Percentiles rank a stretch among this genome's conserved stretches.
Conservation (phyloP, 2,329 filamentous ascomycete genomes). For the Aspergillus sergii region DNA sequence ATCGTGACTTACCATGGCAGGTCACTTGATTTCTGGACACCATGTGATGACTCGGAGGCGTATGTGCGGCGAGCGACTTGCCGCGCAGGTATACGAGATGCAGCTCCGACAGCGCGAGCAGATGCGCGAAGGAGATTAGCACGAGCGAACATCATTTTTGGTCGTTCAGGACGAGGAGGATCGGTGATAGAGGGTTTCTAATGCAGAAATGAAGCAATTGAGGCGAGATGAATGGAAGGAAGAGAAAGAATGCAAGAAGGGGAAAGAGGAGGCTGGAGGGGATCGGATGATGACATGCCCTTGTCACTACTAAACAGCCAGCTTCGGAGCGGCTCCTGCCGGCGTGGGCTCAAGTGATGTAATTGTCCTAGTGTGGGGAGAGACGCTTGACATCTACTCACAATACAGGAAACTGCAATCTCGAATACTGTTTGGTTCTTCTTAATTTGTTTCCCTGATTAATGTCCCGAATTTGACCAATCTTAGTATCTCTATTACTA, state of each 20-base stretch:
- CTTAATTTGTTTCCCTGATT: neutral
- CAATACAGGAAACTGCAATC: neutral
- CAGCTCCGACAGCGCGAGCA: slow-evolving; percentile 9
- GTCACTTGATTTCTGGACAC: slow-evolving; percentile 47
- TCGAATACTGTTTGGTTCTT: neutral
- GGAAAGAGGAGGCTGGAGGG: neutral
- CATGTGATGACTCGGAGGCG: slow-evolving; percentile 38
- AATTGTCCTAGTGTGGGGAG: neutral
- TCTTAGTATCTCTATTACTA: neutral
- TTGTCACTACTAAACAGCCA: neutral
- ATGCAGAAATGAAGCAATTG: neutral
- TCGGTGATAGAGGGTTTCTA: neutral
- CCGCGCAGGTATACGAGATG: slow-evolving; percentile 41
- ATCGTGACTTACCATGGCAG: slow-evolving; percentile 50
- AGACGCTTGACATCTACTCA: neutral
- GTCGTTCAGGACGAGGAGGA: neutral
- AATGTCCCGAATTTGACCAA: neutral
- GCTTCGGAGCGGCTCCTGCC: slow-evolving; percentile 16
- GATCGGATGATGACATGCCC: slow-evolving; percentile 11
- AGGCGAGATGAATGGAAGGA: neutral
- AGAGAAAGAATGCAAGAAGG: neutral
- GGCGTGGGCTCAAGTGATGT: slow-evolving; percentile 13
- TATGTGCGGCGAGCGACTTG: slow-evolving; percentile 50
- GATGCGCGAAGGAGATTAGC: slow-evolving; percentile 31
- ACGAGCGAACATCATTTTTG: slow-evolving; percentile 39